phyloP scores from a whole-genome alignment of 176 grass and related monocot species.

The Poa annua region DNA sequence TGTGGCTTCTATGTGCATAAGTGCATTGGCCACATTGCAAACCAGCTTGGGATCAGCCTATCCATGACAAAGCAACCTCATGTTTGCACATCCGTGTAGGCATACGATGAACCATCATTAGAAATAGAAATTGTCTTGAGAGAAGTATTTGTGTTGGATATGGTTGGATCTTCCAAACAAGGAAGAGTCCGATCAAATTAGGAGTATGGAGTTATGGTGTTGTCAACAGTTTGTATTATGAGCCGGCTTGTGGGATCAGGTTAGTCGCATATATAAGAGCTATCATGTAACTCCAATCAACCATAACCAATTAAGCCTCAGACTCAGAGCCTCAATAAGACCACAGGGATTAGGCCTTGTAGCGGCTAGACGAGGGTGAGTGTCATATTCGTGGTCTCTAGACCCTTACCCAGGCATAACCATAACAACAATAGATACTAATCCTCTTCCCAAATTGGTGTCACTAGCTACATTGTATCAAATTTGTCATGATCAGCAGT shows the following conservation, averaged over 20 bases:
- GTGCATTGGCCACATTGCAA: background rate
- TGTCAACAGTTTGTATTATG: background rate
- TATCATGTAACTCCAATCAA: background rate
- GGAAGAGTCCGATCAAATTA: background rate
- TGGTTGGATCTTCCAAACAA: background rate
- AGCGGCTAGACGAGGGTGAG: background rate
- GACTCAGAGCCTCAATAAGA: background rate
- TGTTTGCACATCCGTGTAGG: slow-evolving; percentile 3
- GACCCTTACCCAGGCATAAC: background rate
- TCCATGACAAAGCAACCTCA: background rate
- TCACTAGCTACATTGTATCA: background rate
- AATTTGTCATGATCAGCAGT: background rate
- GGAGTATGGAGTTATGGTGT: background rate
- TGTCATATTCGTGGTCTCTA: background rate
- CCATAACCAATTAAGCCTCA: background rate
- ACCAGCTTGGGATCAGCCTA: background rate
- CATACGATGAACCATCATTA: background rate
- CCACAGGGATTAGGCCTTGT: background rate
- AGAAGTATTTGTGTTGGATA: slow-evolving; percentile 3
- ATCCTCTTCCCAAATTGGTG: background rate
- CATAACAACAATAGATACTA: background rate
- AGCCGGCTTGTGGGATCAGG: background rate
- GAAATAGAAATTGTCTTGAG: background rate
- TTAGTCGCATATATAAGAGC: background rate
- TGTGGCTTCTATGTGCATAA: background rate